Percentiles rank a stretch among this genome's conserved stretches.
phyloP scores from a whole-genome alignment of 2,329 filamentous ascomycete species.

The Diaporthe caulivora region DNA sequence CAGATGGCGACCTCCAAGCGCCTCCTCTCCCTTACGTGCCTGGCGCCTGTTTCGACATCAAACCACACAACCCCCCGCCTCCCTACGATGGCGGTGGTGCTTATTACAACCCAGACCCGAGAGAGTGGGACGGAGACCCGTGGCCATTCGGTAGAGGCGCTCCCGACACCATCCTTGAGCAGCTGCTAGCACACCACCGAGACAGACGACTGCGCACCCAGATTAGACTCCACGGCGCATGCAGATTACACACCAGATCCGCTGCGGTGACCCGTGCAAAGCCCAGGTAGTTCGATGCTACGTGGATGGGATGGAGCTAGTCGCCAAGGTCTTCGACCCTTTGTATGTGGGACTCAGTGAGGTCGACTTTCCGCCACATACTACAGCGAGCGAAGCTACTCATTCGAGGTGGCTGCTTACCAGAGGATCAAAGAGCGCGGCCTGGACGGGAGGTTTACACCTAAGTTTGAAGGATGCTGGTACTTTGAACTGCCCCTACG shows the following conservation, averaged over 20 bases:
- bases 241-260: background rate
- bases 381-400: background rate
- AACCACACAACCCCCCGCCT: background rate
- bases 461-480: background rate
- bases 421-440: background rate
- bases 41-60: slow-evolving; percentile 3
- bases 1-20: background rate
- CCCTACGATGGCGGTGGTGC: background rate
- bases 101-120: background rate
- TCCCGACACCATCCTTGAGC: background rate
- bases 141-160: background rate
- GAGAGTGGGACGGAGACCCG: background rate
- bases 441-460: background rate
- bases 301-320: background rate
- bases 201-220: background rate
- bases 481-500: background rate
- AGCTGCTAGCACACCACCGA: background rate
- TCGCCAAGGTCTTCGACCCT: slow-evolving; percentile 24
- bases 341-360: background rate
- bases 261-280: background rate
- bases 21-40: background rate
- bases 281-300: slow-evolving; percentile 3
- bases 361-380: background rate
- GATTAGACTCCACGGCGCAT: background rate
- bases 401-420: slow-evolving; percentile 7